Evolutionary conservation across 1,139 yeast species (phyloP).

Genomic region (Sugiyamaella japonica): DNA sequence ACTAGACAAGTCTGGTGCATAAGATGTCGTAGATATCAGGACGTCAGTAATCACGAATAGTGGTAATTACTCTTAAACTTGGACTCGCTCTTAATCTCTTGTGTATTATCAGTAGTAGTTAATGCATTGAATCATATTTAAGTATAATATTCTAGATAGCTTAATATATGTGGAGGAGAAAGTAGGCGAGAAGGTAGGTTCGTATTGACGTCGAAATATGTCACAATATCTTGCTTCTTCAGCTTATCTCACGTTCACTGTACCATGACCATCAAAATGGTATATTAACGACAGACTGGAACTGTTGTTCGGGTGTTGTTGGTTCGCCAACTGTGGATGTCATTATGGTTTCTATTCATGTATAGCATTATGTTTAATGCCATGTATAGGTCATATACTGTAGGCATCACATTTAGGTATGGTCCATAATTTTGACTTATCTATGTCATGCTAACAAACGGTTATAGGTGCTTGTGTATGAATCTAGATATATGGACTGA

Average conservation of each 20-base stretch:
- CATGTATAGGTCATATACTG: neutral
- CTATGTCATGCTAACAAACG: neutral
- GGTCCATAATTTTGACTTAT: neutral
- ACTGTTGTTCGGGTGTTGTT: too few relatives aligned
- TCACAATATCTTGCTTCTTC: too few relatives aligned
- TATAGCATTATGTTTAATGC: conserved; percentile 11
- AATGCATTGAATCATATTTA: neutral
- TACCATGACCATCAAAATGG: too few relatives aligned
- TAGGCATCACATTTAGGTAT: neutral
- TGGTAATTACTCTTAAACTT: neutral
- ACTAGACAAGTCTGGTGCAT: conserved; percentile 35
- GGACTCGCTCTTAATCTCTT: neutral
- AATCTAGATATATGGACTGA: conserved; percentile 6
- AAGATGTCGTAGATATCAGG: conserved; percentile 34
- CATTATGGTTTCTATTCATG: neutral
- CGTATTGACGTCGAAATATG: too few relatives aligned
- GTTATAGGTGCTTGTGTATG: neutral
- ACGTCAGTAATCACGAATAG: conserved; percentile 19
- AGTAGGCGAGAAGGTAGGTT: too few relatives aligned
- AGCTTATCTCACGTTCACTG: too few relatives aligned
- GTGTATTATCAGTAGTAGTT: conserved; percentile 4
- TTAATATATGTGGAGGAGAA: too few relatives aligned
- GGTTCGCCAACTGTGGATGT: neutral
- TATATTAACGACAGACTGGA: too few relatives aligned
- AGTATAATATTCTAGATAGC: too few relatives aligned